phyloP scores from a whole-genome alignment of 129 eudicot genomes.

The Artemisia annua region DNA sequence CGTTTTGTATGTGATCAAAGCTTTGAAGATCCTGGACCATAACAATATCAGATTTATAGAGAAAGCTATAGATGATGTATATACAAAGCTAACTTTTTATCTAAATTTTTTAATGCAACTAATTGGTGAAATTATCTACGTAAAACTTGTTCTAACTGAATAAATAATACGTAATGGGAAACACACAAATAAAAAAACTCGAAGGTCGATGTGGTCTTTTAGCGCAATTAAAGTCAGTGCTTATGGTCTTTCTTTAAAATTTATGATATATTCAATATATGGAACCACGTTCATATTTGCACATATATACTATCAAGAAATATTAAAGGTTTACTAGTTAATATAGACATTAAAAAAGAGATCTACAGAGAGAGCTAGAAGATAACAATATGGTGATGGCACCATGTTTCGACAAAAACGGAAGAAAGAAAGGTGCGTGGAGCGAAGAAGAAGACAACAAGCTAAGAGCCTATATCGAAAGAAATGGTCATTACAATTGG shows the following conservation, averaged over 20 bases:
- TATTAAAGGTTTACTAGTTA: not conserved
- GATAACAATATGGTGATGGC: slow-evolving; percentile 35
- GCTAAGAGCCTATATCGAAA: slow-evolving; percentile 26
- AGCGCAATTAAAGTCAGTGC: not conserved
- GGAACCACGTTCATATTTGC: not conserved
- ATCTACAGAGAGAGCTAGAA: slow-evolving; percentile 15
- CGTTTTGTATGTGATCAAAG: too few species aligned
- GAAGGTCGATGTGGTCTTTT: too few species aligned
- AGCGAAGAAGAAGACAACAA: slow-evolving; percentile 38
- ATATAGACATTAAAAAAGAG: too few species aligned
- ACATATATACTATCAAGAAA: not conserved
- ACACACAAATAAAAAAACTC: too few species aligned
- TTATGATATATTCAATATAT: not conserved
- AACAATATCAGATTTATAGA: too few species aligned
- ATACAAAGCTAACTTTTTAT: too few species aligned
- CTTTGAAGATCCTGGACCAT: too few species aligned
- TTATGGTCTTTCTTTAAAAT: slow-evolving; percentile 1
- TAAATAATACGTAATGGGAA: too few species aligned
- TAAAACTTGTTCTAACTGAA: too few species aligned
- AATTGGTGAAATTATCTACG: too few species aligned
- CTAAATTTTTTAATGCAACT: too few species aligned
- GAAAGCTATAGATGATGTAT: too few species aligned
- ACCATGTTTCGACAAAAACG: slow-evolving; percentile 30
- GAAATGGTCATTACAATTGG: slow-evolving; percentile 36
- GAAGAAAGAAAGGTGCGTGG: slow-evolving; percentile 44